These are phyloP conservation scores for Populus tomentosa DNA, from an alignment of 441 rosid genomes.

Conservation along the genomic window DNA sequence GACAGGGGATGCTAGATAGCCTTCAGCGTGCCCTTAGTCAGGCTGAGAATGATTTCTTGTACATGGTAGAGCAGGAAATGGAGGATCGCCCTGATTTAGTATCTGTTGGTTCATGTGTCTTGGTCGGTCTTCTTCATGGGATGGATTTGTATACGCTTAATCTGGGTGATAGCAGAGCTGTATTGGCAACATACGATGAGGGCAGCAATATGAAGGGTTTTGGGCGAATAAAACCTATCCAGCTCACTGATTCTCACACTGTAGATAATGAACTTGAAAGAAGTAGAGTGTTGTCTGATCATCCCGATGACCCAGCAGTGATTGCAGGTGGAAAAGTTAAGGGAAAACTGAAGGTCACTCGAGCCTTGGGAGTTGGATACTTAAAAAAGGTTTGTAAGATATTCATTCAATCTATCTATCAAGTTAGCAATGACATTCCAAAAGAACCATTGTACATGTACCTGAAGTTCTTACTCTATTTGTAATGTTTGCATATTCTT, in stretches of 20 bases:
- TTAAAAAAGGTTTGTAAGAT: conserved; percentile 59
- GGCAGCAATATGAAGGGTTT: conserved; percentile 18
- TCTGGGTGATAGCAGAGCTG: conserved; percentile 94
- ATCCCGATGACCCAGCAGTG: conserved; percentile 73
- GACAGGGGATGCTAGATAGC: conserved; percentile 66
- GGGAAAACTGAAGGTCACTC: conserved; percentile 88
- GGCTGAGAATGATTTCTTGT: conserved; percentile 78
- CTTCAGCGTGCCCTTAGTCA: conserved; percentile 66
- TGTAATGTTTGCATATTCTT: background rate
- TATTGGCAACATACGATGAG: conserved; percentile 59
- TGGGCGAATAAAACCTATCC: conserved; percentile 60
- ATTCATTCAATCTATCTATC: background rate
- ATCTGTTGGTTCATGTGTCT: conserved; percentile 86
- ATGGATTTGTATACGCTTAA: conserved; percentile 66
- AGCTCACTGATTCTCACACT: conserved; percentile 79
- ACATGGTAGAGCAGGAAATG: conserved; percentile 97
- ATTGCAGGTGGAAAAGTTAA: conserved; percentile 72
- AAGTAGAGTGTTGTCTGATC: conserved; percentile 52
- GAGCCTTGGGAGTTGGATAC: conserved; percentile 94
- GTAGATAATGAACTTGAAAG: conserved; percentile 77
- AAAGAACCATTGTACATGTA: background rate
- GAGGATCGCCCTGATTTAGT: conserved; percentile 92
- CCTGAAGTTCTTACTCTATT: background rate
- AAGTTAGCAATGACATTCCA: background rate
- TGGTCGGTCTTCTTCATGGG: conserved; percentile 76